A percentile compares a stretch with the other conserved stretches of the same genome.
These are phyloP conservation scores for Phaeomoniella chlamydospora DNA, from an alignment of 2,329 filamentous ascomycete genomes.

Conservation along the genomic window DNA sequence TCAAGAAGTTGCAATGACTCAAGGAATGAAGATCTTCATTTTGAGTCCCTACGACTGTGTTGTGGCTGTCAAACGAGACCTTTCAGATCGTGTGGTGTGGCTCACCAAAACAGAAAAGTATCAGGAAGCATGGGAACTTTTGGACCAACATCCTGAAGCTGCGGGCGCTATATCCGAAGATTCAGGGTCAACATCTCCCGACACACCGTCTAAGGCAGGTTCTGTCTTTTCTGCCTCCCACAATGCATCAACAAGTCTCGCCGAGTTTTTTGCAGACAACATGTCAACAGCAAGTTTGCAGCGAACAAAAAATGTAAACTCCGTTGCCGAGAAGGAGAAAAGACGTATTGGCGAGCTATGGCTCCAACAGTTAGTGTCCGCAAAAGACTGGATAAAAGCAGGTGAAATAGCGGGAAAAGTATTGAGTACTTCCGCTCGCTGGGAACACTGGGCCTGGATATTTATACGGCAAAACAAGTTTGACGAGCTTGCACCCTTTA, in stretches of 20 bases:
- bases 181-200: slow-evolving; percentile 19
- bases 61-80: slow-evolving; percentile 74
- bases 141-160: slow-evolving; percentile 75
- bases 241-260: slow-evolving; percentile 29
- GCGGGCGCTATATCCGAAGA: slow-evolving; percentile 25
- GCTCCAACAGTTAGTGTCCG: slow-evolving; percentile 71
- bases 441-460: slow-evolving; percentile 92
- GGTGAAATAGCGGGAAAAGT: slow-evolving; percentile 73
- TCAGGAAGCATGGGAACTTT: slow-evolving; percentile 72
- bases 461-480: slow-evolving; percentile 79
- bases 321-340: slow-evolving; percentile 72
- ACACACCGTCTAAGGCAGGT: slow-evolving; percentile 21
- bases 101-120: slow-evolving; percentile 69
- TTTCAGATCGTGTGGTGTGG: slow-evolving; percentile 76
- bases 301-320: slow-evolving; percentile 29
- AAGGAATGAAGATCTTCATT: slow-evolving; percentile 73
- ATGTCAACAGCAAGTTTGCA: slow-evolving; percentile 48
- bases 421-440: slow-evolving; percentile 60
- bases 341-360: slow-evolving; percentile 82
- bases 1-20: slow-evolving; percentile 34
- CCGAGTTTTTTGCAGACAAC: slow-evolving; percentile 62
- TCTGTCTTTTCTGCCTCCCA: slow-evolving; percentile 15
- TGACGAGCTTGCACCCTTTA: slow-evolving; percentile 74
- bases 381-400: slow-evolving; percentile 61
- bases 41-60: slow-evolving; percentile 95